Conservation (phyloP, 78 protist genomes). For the Dictyostelium discoideum region dicty_2.7 NC_007089.4:5375501-5376000, state of each 20-base stretch:
- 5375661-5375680: background rate
- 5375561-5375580: background rate
- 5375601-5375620: slow-evolving; percentile 41
- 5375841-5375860: background rate
- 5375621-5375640: slow-evolving; percentile 41
- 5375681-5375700: background rate
- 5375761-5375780: background rate
- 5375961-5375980: slow-evolving; percentile 54
- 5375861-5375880: slow-evolving; percentile 36
- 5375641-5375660: slow-evolving; percentile 32
- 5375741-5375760: slow-evolving; percentile 66
- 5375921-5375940: slow-evolving; percentile 53
- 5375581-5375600: slow-evolving; percentile 34
- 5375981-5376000: slow-evolving; percentile 2
- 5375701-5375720: background rate
- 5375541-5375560: slow-evolving; percentile 55
- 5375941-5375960: slow-evolving; percentile 29
- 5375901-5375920: background rate
- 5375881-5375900: slow-evolving; percentile 40
- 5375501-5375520: slow-evolving; percentile 50
- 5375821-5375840: background rate
- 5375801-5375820: background rate
- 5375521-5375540: slow-evolving; percentile 33
- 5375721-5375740: too few species aligned
- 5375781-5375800: slow-evolving; percentile 15